phyloP scores from a whole-genome alignment of 441 rosid species.

The Lepidium campestre region DNA sequence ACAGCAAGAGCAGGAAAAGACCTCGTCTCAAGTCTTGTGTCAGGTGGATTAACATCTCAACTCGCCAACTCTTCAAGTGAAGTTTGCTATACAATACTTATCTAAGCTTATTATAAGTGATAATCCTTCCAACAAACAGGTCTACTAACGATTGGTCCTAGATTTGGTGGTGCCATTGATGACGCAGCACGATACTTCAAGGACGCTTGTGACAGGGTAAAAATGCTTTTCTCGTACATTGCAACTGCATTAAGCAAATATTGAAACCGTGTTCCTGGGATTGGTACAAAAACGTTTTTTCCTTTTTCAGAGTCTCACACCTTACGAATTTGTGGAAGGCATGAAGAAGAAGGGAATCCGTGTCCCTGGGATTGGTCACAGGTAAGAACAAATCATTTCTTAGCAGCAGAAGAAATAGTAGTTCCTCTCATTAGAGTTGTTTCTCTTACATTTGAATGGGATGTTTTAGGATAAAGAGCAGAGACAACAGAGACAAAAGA shows the following conservation, averaged over 20 bases:
- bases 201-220: constrained; percentile 90
- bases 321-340: constrained; percentile 86
- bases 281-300: background rate
- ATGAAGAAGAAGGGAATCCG: constrained; percentile 99
- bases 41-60: constrained; percentile 38
- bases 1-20: constrained; percentile 99
- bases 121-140: constrained; percentile 42
- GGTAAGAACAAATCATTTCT: constrained; percentile 37
- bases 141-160: constrained; percentile 91
- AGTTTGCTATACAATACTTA: background rate
- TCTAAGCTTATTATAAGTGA: background rate
- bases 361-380: constrained; percentile 96
- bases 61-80: background rate
- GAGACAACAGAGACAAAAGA: constrained; percentile 94
- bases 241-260: background rate
- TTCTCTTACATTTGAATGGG: background rate
- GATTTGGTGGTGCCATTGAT: constrained; percentile 98
- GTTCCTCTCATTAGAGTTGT: background rate
- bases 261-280: background rate
- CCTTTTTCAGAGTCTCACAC: constrained; percentile 57
- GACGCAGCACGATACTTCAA: constrained; percentile 95
- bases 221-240: background rate
- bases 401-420: constrained; percentile 4
- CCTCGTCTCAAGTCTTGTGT: constrained; percentile 91
- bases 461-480: constrained; percentile 72